Conservation (phyloP, 441 rosid genomes). For the Erodium chrysanthum region DNA sequence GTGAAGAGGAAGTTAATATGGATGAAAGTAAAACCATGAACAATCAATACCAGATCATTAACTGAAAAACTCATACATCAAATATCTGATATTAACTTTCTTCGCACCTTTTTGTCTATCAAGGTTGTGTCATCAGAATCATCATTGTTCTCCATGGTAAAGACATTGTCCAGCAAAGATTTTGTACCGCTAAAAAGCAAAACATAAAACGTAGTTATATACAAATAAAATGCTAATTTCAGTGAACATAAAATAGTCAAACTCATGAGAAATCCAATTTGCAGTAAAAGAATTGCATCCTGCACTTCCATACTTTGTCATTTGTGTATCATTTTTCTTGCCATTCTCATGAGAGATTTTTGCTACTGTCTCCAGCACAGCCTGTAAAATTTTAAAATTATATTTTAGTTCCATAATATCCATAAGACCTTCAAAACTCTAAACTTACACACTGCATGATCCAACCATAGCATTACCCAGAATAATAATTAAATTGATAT, state of each 20-base stretch:
- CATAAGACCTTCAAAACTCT: neutral
- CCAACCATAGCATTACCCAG: neutral
- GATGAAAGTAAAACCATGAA: slow-evolving; percentile 2
- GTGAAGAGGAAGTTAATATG: slow-evolving; percentile 22
- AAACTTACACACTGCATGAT: neutral
- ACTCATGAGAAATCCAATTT: slow-evolving; percentile 7
- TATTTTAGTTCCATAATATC: neutral
- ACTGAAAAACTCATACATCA: slow-evolving; percentile 5
- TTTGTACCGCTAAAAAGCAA: slow-evolving; percentile 47
- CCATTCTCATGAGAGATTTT: slow-evolving; percentile 81
- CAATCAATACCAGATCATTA: slow-evolving; percentile 2
- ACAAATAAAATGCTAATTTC: neutral
- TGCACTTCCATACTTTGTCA: slow-evolving; percentile 43
- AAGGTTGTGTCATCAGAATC: slow-evolving; percentile 86
- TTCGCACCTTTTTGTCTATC: slow-evolving; percentile 77
- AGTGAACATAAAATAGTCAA: slow-evolving; percentile 1
- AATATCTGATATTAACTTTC: slow-evolving; percentile 4
- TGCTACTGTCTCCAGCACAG: slow-evolving; percentile 85
- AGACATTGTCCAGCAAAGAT: slow-evolving; percentile 81
- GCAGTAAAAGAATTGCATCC: slow-evolving; percentile 2
- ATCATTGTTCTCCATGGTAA: slow-evolving; percentile 70
- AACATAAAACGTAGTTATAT: neutral
- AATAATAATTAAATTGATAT: neutral
- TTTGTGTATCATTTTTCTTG: slow-evolving; percentile 73
- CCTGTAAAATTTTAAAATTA: slow-evolving; percentile 35